phyloP scores from a whole-genome alignment of 2,329 filamentous ascomycete genomes.

The Cercospora sojina region DNA sequence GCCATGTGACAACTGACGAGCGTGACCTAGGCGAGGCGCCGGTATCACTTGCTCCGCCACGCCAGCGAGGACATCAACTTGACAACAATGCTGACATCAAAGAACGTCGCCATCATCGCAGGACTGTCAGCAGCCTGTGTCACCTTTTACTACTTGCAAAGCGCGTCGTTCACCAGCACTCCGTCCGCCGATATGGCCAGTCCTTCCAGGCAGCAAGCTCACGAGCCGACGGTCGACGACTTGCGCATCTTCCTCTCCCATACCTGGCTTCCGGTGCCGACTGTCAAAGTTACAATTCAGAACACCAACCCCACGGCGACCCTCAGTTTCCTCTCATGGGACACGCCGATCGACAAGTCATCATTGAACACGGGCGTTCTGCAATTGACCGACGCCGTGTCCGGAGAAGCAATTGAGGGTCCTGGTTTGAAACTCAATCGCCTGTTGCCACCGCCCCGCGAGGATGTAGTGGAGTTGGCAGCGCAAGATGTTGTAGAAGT shows the following conservation, averaged over 20 bases:
- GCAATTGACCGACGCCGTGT: constrained; percentile 34
- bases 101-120: background rate
- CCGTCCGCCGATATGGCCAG: background rate
- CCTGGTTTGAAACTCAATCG: constrained; percentile 40
- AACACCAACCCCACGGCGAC: constrained; percentile 39
- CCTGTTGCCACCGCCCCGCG: constrained; percentile 40
- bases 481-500: constrained; percentile 38
- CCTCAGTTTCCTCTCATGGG: constrained; percentile 44
- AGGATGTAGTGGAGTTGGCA: constrained; percentile 39
- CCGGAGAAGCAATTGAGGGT: constrained; percentile 35
- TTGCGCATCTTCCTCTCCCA: constrained; percentile 12
- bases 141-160: background rate
- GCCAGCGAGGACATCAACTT: background rate
- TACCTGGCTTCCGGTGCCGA: constrained; percentile 4
- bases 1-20: background rate
- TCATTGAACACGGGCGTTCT: constrained; percentile 43
- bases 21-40: background rate
- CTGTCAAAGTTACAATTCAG: constrained; percentile 39
- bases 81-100: background rate
- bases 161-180: background rate
- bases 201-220: background rate
- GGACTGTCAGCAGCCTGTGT: background rate
- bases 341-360: constrained; percentile 42
- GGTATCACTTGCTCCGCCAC: background rate
- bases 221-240: constrained; percentile 6